Base-by-base conservation (phyloP, 23 red algal species). In the Gracilaria caudata region DNA sequence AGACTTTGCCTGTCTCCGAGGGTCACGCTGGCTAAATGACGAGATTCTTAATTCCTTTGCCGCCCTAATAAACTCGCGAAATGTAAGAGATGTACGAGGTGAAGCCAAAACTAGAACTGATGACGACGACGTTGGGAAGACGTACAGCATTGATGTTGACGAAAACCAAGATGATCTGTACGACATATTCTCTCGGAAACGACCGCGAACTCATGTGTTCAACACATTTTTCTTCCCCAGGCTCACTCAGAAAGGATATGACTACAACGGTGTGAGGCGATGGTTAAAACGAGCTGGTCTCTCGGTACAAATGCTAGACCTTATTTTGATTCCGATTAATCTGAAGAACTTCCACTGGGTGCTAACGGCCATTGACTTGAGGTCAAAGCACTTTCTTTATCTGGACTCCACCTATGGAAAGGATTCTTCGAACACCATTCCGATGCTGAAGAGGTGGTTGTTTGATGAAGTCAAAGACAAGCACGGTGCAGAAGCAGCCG, bases 161-260 rank as follows among this genome's bases (percentile, higher is more conserved):
- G 70, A 3, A 1, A 23, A 38, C 2, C 39, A 47, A 29, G 70
- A 46, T 25, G 40, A 47, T 24, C 0, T 47, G 19, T 20, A 75
- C 13, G 37, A 34, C 25, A 46, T 75, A 16, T 68, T 73, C 43
- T 61, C 71, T 0, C 38, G 49, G 20, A 65, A 49, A 16, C 81
- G 81, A n/a, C 90, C 82, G 36, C 68, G 94, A 49, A 78, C 82
- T 32, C 89, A 96, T 61, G 75, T 89, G 13, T 96, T 96, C 60
- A 90, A 96, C 53, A 86, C 86, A 49, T 96, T 96, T 61, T 96
- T 96, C 74, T 86, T 91, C 49, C 73, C 94, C 16, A 78, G 94
- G 21, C 73, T 96, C 24, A 72, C 81, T 17, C 65, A 86, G 46
- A 76, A 76, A 8, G 68, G 53, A 32, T 96, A 96, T 58, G 82